phyloP scores from a whole-genome alignment of 1,284 basidiomycete genomes.

The Cutaneotrichosporon dermatis region DNA sequence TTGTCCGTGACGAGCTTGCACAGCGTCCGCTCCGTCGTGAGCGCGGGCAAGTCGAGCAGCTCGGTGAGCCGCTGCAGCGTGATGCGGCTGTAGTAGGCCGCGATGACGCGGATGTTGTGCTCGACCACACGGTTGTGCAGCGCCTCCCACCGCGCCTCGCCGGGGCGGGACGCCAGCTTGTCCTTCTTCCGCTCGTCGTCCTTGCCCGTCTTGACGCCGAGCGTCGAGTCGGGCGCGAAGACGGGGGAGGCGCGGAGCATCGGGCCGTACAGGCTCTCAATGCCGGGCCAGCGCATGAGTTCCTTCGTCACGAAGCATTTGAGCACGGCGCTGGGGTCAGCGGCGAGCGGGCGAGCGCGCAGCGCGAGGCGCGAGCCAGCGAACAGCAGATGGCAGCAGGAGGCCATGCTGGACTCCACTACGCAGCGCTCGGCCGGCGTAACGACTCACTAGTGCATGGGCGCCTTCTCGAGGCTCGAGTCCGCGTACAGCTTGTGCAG shows the following conservation, averaged over 20 bases:
- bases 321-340: slow-evolving; percentile 69
- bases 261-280: slow-evolving; percentile 81
- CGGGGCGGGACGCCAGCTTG: slow-evolving; percentile 31
- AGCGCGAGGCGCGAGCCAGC: no score
- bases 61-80: slow-evolving; percentile 75
- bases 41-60: slow-evolving; percentile 76
- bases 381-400: no score
- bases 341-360: background rate
- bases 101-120: slow-evolving; percentile 94
- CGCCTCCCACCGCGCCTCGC: slow-evolving; percentile 85
- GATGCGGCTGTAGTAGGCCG: slow-evolving; percentile 92
- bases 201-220: slow-evolving; percentile 41
- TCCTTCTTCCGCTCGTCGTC: slow-evolving; percentile 24
- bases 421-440: background rate
- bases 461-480: slow-evolving; percentile 70
- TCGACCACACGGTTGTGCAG: slow-evolving; percentile 94
- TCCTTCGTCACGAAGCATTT: slow-evolving; percentile 96
- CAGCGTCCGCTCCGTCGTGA: slow-evolving; percentile 81
- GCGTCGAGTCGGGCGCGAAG: slow-evolving; percentile 56
- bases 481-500: slow-evolving; percentile 79
- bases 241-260: slow-evolving; percentile 75
- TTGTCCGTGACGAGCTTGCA: slow-evolving; percentile 85
- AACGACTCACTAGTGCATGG: slow-evolving; percentile 68
- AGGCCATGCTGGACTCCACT: no score
- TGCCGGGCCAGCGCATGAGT: slow-evolving; percentile 98